These are phyloP conservation scores for Pestalotiopsis fici DNA, from an alignment of 2,329 filamentous ascomycete genomes.

Conservation along the genomic window DNA sequence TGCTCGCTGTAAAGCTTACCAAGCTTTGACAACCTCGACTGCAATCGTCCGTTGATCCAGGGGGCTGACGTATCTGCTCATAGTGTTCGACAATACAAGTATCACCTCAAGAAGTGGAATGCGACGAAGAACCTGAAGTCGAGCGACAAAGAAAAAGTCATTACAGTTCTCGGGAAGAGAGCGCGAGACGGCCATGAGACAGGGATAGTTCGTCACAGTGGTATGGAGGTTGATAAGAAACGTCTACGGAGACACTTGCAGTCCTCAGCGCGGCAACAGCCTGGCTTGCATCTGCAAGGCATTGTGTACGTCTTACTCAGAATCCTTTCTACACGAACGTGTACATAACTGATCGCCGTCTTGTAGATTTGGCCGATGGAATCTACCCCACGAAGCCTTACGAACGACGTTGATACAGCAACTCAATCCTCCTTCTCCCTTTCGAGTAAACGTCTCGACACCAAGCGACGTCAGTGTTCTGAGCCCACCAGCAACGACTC, in stretches of 20 bases:
- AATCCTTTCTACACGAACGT: background rate
- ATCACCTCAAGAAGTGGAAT: constrained; percentile 16
- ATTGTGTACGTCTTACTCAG: background rate
- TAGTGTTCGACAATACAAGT: constrained; percentile 13
- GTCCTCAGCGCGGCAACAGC: constrained; percentile 5
- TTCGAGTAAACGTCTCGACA: constrained; percentile 4
- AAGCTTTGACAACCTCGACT: background rate
- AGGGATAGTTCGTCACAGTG: constrained; percentile 14
- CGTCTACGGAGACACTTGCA: constrained; percentile 20
- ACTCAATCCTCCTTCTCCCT: constrained; percentile 9
- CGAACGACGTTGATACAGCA: too few species aligned
- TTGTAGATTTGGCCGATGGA: constrained; percentile 12
- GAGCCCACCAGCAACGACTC: background rate
- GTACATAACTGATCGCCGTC: background rate
- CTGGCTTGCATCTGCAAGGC: background rate
- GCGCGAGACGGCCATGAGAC: constrained; percentile 10
- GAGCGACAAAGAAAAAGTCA: constrained; percentile 16
- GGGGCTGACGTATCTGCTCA: background rate
- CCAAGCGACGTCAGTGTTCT: constrained; percentile 9
- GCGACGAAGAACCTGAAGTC: constrained; percentile 14
- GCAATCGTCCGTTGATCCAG: background rate
- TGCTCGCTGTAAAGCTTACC: too few species aligned
- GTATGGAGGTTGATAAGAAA: constrained; percentile 16
- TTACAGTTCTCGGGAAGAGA: constrained; percentile 13
- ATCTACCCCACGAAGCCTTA: constrained; percentile 13